phyloP scores from a whole-genome alignment of 176 grass and related monocot genomes.

The Phragmites australis region DNA sequence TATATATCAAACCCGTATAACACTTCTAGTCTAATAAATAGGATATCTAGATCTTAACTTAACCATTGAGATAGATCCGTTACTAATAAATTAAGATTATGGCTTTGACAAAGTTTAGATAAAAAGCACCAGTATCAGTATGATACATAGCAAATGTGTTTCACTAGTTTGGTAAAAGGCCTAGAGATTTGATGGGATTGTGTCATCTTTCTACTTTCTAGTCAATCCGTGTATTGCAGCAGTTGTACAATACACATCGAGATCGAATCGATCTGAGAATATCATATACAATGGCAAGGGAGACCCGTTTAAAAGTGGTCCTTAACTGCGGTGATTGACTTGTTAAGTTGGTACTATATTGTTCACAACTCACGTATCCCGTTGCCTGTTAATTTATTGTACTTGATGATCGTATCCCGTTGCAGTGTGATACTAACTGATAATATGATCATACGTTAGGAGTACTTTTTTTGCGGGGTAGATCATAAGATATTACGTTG shows the following conservation, averaged over 20 bases:
- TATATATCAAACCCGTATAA: no score
- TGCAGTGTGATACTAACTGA: neutral
- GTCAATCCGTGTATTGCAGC: neutral
- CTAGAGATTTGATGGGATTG: slow-evolving; percentile 17
- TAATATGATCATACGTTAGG: no score
- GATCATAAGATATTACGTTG: neutral
- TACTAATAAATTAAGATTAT: no score
- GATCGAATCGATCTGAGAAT: neutral
- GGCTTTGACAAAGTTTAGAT: neutral
- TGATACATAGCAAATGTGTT: neutral
- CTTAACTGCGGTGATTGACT: slow-evolving; percentile 22
- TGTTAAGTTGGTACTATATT: neutral
- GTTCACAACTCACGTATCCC: neutral
- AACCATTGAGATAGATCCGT: no score
- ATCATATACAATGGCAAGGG: slow-evolving; percentile 17
- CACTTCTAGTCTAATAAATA: no score
- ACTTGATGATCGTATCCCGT: neutral
- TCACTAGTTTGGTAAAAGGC: slow-evolving; percentile 18
- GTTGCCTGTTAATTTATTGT: neutral
- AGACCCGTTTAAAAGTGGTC: neutral
- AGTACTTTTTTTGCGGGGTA: no score
- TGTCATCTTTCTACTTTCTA: neutral
- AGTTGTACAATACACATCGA: neutral
- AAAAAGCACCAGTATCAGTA: neutral
- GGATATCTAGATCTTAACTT: no score